Percentiles rank a stretch among this genome's conserved stretches.
phyloP scores from a whole-genome alignment of 1,284 basidiomycete genomes.

The Cerioporus squamosus region DNA sequence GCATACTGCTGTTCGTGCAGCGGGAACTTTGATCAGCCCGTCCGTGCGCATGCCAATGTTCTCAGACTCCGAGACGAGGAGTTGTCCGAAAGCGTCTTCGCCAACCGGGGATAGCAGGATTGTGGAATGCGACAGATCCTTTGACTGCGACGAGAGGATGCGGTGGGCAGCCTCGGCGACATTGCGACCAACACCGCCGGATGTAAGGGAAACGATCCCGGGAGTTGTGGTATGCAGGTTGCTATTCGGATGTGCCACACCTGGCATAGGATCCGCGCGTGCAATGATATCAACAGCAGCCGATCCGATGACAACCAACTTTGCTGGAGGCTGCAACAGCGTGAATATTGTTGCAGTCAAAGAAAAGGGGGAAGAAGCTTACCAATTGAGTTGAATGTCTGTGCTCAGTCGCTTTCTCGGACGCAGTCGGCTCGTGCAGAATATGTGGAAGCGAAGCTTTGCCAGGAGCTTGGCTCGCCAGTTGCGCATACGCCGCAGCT shows the following conservation, averaged over 20 bases:
- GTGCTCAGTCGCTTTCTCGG: neutral
- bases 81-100: conserved; percentile 69
- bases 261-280: conserved; percentile 42
- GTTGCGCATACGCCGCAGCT: conserved; percentile 75
- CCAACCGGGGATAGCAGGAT: conserved; percentile 70
- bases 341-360: neutral
- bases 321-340: conserved; percentile 32
- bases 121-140: conserved; percentile 37
- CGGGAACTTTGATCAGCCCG: conserved; percentile 60
- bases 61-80: conserved; percentile 62
- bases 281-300: conserved; percentile 89
- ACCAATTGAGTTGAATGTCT: neutral
- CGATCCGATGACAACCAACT: conserved; percentile 77
- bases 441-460: conserved; percentile 14
- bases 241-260: conserved; percentile 14
- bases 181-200: conserved; percentile 95
- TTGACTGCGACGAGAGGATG: conserved; percentile 46
- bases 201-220: conserved; percentile 72
- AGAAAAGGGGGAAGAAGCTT: neutral
- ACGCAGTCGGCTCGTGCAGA: neutral
- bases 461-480: conserved; percentile 38
- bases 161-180: conserved; percentile 89
- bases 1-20: conserved; percentile 75
- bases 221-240: conserved; percentile 75
- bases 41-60: conserved; percentile 80